phyloP scores from a whole-genome alignment of 1,284 basidiomycete species.

The Cutaneotrichosporon cavernicola region DNA sequence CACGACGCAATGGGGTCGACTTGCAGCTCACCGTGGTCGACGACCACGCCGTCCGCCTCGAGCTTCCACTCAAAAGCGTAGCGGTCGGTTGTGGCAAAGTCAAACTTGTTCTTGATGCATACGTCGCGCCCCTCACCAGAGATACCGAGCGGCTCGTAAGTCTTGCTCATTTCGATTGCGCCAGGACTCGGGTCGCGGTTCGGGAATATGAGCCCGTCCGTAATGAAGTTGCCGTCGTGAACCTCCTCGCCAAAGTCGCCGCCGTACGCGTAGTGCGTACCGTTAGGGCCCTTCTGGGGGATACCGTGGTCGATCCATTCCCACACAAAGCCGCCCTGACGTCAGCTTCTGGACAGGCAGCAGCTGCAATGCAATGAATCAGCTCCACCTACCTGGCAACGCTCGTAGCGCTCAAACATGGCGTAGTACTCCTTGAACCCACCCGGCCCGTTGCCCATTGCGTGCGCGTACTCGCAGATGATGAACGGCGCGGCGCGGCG shows the following conservation, averaged over 20 bases:
- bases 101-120: constrained; percentile 17
- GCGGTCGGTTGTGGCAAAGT: constrained; percentile 18
- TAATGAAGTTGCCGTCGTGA: constrained; percentile 32
- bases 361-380: neutral
- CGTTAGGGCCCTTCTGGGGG: constrained; percentile 14
- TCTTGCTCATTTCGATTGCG: constrained; percentile 25
- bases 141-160: constrained; percentile 26
- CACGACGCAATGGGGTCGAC: neutral
- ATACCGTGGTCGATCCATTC: constrained; percentile 38
- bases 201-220: constrained; percentile 33
- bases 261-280: constrained; percentile 30
- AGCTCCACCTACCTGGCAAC: constrained; percentile 10
- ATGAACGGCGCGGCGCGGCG: constrained; percentile 28
- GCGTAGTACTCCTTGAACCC: constrained; percentile 29
- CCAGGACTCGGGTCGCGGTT: constrained; percentile 29
- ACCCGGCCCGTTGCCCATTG: constrained; percentile 37
- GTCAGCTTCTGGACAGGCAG: neutral
- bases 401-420: constrained; percentile 32
- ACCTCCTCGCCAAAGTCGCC: constrained; percentile 35
- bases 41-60: constrained; percentile 17
- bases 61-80: constrained; percentile 22
- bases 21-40: constrained; percentile 15
- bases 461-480: constrained; percentile 32
- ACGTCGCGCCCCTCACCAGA: constrained; percentile 5
- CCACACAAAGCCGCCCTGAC: constrained; percentile 33